Conservation (phyloP, 2,329 filamentous ascomycete genomes). For the Celoporthe dispersa region DNA sequence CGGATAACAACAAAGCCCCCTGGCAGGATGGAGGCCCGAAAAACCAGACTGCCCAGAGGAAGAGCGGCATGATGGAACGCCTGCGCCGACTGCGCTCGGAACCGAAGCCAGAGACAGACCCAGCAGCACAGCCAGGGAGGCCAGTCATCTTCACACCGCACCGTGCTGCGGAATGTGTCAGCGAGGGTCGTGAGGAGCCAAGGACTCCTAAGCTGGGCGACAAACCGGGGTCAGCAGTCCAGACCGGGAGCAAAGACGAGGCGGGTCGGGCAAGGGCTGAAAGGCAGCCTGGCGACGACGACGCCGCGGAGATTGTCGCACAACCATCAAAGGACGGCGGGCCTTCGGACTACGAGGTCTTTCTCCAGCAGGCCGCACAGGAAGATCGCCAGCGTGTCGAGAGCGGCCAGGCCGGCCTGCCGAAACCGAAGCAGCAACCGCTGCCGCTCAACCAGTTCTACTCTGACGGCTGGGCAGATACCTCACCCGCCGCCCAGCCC, state of each 20-base stretch:
- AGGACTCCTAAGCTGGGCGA: conserved; percentile 13
- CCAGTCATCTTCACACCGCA: background rate
- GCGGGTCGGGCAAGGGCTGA: background rate
- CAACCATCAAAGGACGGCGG: background rate
- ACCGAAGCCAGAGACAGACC: background rate
- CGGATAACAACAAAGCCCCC: background rate
- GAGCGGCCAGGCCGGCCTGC: background rate
- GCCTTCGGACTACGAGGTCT: conserved; percentile 22
- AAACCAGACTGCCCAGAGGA: conserved; percentile 5
- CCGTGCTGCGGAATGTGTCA: background rate
- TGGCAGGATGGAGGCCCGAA: background rate
- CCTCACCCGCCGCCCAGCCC: background rate
- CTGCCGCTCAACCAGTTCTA: conserved; percentile 25
- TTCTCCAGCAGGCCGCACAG: conserved; percentile 22
- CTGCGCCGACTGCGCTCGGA: conserved; percentile 21
- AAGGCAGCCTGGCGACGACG: background rate
- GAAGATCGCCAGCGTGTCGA: conserved; percentile 19
- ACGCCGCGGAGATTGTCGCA: background rate
- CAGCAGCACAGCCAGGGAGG: conserved; percentile 3
- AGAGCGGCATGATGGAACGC: conserved; percentile 27
- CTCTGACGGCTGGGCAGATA: conserved; percentile 17
- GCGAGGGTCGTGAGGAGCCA: background rate
- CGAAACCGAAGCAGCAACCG: conserved; percentile 7
- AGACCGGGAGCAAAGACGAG: background rate
- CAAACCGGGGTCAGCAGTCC: conserved; percentile 17